These are phyloP conservation scores for Crithidia fasciculata DNA, from an alignment of 208 protist species.

Conservation along the genomic window DNA sequence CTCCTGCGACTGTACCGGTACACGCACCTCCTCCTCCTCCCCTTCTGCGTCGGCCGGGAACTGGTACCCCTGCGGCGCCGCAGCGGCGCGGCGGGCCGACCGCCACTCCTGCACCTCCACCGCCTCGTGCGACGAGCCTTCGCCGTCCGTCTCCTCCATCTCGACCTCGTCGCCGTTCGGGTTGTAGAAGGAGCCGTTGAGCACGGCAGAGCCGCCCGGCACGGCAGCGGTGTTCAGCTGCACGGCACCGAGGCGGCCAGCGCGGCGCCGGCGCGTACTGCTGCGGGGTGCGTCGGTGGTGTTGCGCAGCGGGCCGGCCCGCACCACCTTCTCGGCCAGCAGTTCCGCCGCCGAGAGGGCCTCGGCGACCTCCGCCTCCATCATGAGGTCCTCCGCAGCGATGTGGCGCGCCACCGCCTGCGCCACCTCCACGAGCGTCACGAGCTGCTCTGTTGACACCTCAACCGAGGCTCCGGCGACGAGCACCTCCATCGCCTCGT, in stretches of 20 bases:
- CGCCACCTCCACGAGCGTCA: slow-evolving; percentile 49
- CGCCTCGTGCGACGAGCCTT: neutral
- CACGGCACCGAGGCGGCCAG: slow-evolving; percentile 2
- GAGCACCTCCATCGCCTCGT: slow-evolving; percentile 66
- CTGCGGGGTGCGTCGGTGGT: slow-evolving; percentile 1
- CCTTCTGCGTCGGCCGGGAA: neutral
- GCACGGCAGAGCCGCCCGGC: neutral
- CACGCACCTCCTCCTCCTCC: slow-evolving; percentile 12
- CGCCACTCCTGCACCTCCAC: slow-evolving; percentile 31
- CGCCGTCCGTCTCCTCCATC: neutral
- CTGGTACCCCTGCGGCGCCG: neutral
- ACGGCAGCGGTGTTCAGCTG: slow-evolving; percentile 1
- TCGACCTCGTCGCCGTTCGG: neutral
- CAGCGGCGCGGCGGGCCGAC: slow-evolving; percentile 11
- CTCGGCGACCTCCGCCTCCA: slow-evolving; percentile 61
- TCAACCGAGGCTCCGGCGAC: slow-evolving; percentile 65
- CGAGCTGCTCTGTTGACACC: slow-evolving; percentile 58
- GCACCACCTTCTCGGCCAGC: slow-evolving; percentile 54
- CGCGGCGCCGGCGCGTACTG: slow-evolving; percentile 11
- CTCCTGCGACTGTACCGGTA: slow-evolving; percentile 12
- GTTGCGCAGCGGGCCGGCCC: slow-evolving; percentile 24
- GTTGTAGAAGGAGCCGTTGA: neutral
- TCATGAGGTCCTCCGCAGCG: slow-evolving; percentile 50
- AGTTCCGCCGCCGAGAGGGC: slow-evolving; percentile 61
- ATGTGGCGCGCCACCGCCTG: slow-evolving; percentile 57